These are phyloP conservation scores for Sporothrix sp. DNA, from an alignment of 2,329 filamentous ascomycete species.

Conservation along the genomic window DNA sequence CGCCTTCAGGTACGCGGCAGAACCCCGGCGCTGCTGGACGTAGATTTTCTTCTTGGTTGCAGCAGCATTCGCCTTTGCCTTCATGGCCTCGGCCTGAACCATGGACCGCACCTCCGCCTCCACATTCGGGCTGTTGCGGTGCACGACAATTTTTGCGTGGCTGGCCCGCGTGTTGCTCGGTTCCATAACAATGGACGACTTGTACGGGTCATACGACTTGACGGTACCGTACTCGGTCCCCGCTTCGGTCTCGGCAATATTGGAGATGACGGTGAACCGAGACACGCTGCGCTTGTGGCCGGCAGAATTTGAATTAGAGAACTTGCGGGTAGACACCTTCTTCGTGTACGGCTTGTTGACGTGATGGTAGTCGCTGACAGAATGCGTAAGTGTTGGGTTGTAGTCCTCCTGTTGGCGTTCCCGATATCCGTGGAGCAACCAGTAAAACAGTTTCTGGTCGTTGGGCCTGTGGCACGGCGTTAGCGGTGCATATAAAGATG, in stretches of 20 bases:
- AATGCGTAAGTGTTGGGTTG: conserved; percentile 68
- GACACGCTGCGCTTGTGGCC: conserved; percentile 47
- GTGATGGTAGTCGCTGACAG: conserved; percentile 85
- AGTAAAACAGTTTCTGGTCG: conserved; percentile 90
- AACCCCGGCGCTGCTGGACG: conserved; percentile 23
- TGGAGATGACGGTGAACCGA: conserved; percentile 56
- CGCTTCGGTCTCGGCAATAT: conserved; percentile 38
- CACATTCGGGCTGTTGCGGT: conserved; percentile 37
- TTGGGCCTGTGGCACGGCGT: conserved; percentile 48
- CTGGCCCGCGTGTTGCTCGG: conserved; percentile 39
- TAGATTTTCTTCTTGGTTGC: conserved; percentile 18
- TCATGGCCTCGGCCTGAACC: conserved; percentile 16
- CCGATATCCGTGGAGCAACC: conserved; percentile 69
- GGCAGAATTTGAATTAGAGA: conserved; percentile 36
- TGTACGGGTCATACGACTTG: conserved; percentile 75
- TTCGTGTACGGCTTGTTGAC: conserved; percentile 52
- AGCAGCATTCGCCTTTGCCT: not conserved
- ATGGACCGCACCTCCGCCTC: conserved; percentile 28
- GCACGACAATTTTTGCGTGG: conserved; percentile 59
- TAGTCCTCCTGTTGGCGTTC: conserved; percentile 84
- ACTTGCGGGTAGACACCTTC: conserved; percentile 52
- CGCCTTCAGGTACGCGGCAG: conserved; percentile 23
- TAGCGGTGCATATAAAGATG: not conserved
- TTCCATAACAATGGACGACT: conserved; percentile 49
- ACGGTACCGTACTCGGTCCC: conserved; percentile 35